Percentiles rank a stretch among this genome's conserved stretches.
phyloP scores from a whole-genome alignment of 169 alveolate genomes.

The Theileria annulata region DNA sequence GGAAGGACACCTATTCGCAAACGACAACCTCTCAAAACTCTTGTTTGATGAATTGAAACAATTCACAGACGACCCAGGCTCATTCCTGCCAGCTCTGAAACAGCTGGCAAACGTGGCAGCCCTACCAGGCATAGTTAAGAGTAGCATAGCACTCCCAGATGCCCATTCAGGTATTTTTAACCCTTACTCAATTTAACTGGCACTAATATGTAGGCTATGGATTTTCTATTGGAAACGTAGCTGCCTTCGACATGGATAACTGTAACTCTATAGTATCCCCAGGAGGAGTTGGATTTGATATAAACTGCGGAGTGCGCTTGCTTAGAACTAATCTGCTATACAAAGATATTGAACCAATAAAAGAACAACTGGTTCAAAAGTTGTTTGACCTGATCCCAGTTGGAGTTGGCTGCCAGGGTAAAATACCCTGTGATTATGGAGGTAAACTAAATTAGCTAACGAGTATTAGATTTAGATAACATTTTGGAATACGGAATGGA shows the following conservation, averaged over 20 bases:
- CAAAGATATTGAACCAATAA: constrained; percentile 68
- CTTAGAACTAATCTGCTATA: constrained; percentile 68
- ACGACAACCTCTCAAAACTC: constrained; percentile 68
- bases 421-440: constrained; percentile 68
- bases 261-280: constrained; percentile 85
- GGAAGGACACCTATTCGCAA: constrained; percentile 79
- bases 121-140: constrained; percentile 85
- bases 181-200: not conserved
- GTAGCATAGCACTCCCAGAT: constrained; percentile 85
- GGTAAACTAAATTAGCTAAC: not conserved
- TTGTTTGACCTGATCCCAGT: constrained; percentile 87
- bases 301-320: constrained; percentile 88
- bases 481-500: constrained; percentile 84
- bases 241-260: constrained; percentile 85
- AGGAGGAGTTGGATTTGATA: constrained; percentile 91
- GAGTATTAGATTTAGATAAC: constrained; percentile 59
- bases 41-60: constrained; percentile 76
- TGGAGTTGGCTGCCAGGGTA: constrained; percentile 87
- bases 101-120: constrained; percentile 88
- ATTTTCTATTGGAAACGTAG: constrained; percentile 88
- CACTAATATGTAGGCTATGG: constrained; percentile 78
- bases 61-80: constrained; percentile 60
- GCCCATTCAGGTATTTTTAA: constrained; percentile 74
- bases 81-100: constrained; percentile 86
- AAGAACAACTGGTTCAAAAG: constrained; percentile 81